A percentile compares a stretch with the other conserved stretches of the same genome.
These are phyloP conservation scores for Triticum monococcum DNA, from an alignment of 176 grass and related monocot species.

Conservation along the genomic window DNA sequence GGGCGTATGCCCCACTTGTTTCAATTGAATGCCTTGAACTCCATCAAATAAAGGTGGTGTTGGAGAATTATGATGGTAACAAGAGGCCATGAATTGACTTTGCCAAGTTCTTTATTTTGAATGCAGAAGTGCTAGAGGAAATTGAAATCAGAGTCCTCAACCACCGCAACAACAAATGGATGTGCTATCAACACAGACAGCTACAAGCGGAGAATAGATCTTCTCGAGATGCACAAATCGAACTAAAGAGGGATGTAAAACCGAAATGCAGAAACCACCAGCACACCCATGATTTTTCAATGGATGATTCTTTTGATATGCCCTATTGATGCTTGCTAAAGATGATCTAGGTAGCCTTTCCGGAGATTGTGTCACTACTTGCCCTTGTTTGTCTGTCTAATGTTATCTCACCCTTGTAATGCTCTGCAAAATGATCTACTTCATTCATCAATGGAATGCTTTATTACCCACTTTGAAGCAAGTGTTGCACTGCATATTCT, in stretches of 20 bases:
- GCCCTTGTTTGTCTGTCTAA: not conserved
- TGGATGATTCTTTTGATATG: not conserved
- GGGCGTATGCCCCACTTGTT: not conserved
- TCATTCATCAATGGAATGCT: not conserved
- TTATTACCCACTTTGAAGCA: not conserved
- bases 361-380: not conserved
- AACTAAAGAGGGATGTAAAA: not conserved
- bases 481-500: no score
- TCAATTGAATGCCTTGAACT: not conserved
- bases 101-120: not conserved
- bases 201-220: not conserved
- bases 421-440: not conserved
- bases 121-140: not conserved
- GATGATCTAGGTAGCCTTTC: not conserved
- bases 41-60: not conserved
- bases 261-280: not conserved
- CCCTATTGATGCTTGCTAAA: not conserved
- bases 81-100: not conserved
- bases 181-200: not conserved
- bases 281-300: not conserved
- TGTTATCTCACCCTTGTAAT: not conserved
- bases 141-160: not conserved
- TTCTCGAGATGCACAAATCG: not conserved
- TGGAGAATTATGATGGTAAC: not conserved
- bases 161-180: not conserved